Evolutionary conservation across 1,284 basidiomycete species (phyloP), one percentile per base, ranked within the genome.

Genomic region (Sanghuangporus sanghuang): DNA sequence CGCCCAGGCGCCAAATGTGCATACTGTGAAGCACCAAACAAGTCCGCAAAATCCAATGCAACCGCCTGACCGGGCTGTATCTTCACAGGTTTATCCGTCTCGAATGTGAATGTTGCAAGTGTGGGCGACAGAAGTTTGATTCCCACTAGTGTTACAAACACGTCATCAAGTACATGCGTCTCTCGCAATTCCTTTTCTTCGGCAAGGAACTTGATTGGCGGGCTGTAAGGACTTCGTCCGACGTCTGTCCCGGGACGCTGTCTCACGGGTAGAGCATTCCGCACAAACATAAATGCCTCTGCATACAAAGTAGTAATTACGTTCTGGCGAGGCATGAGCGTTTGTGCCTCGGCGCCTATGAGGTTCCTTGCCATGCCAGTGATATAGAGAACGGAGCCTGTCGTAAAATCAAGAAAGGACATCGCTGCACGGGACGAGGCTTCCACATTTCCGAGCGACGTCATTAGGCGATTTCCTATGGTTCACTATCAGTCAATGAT

Each of bases 361-460:
- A 82, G 68, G 59, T 83, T 86, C 23, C 72, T 73, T 1, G 85
- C 86, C 1, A 73, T 69, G 9, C 86, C 86, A 3, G 86, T 87
- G 32, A 87, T 69, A 68, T 89, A 89, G 7, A 89, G 78, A 21
- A 89, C 75, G 57, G 81, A 74, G 3, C 87, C 86, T 0, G 78
- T 79, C 2, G 69, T 72, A 68, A 85, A 88, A 14, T 79, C 77
- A n/a, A 82, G 70, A 61, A 87, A 80, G 1, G 83, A 81, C 46
- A 87, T 71, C 1, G 80, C 81, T 6, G 85, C 86, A 2, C 82
- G 68, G 0, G 81, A 79, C 0, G 83, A 84, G 5, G 75, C 78
- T 67, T 86, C 82, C 42, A 87, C 81, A 68, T 87, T 87, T 14
- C 86, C 86, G 4, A 89, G 76, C 1, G 85, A 86, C 0, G 81